Evolutionary conservation across 75 land plant species (phyloP).

Genomic region (Pinus albicaulis): DNA sequence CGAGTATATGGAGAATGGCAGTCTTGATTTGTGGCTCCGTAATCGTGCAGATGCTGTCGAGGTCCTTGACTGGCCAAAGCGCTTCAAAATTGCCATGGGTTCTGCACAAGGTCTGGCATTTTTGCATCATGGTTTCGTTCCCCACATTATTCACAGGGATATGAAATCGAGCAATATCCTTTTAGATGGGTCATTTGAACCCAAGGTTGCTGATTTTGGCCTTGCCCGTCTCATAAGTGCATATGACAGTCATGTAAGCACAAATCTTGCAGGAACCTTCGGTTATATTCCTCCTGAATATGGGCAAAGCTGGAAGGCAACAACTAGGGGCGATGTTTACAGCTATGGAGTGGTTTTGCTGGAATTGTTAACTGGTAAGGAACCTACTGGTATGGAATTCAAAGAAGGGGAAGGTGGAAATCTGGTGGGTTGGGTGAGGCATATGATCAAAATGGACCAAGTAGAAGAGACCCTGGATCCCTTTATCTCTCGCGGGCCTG

Average conservation of each 20-base stretch:
- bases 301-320: conserved; percentile 50
- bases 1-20: conserved; percentile 71
- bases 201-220: conserved; percentile 73
- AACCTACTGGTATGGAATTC: conserved; percentile 66
- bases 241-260: conserved; percentile 72
- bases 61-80: conserved; percentile 42
- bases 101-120: conserved; percentile 65
- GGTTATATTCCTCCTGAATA: conserved; percentile 80
- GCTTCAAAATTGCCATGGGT: conserved; percentile 56
- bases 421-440: conserved; percentile 72
- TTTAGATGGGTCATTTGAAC: conserved; percentile 50
- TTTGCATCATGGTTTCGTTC: conserved; percentile 65
- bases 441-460: conserved; percentile 34
- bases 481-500: conserved; percentile 17
- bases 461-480: conserved; percentile 47
- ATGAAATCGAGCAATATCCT: conserved; percentile 81
- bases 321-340: conserved; percentile 71
- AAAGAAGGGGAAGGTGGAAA: conserved; percentile 66
- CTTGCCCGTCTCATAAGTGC: conserved; percentile 71
- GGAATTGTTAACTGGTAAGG: conserved; percentile 64
- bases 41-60: conserved; percentile 50
- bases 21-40: conserved; percentile 68
- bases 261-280: conserved; percentile 68
- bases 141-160: conserved; percentile 73
- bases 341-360: conserved; percentile 66